Base-by-base conservation (phyloP, 169 alveolate genomes). In the Blepharisma undulans region DNA sequence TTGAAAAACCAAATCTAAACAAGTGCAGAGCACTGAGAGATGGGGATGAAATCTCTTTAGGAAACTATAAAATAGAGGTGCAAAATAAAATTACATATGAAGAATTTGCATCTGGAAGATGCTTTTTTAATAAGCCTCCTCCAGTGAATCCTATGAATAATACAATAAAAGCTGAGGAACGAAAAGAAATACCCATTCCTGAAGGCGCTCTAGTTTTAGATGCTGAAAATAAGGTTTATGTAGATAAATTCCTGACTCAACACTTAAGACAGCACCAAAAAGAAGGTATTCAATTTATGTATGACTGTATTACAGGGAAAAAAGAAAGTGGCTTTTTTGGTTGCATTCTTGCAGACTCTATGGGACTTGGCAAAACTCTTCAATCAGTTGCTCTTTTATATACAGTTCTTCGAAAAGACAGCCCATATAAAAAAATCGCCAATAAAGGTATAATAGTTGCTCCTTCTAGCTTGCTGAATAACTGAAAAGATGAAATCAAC, bases 401-500 rank as follows among this genome's bases (percentile, higher is more conserved):
- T 76, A 25, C 88, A 6, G 14, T 81, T 18, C 27, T 86, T 0
- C 74, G 87, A 25, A 66, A 81, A 59, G 84, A 76, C 22, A 6
- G n/a, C 59, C 19, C 7, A 33, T 32, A 22, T 12, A 21, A 36
- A 82, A 30, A 22, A 36, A n/a, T 72, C 80, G 66, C 87, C 16
- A 88, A 98, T 79, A 96, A 97, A 76, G 98, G 98, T 30, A 95
- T 98, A 16, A 96, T 98, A n/a, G 97, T 98, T 12, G 96, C 98
- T 84, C 99, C 99, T 25, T 99, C 99, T 72, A 97, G 98, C 72
- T 91, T 98, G 84, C 97, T 98, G 8, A 95, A 96, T 84, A 98
- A 98, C 94, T 98, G 99, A 99, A 98, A 97, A 22, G 96, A 97
- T 72, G 99, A 98, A 91, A 92, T 98, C 33, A 96, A 95, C 71